A percentile compares a stretch with the other conserved stretches of the same genome.
phyloP scores from a whole-genome alignment of 805 yeast species.

The Cyberlindnera xylosilytica region DNA sequence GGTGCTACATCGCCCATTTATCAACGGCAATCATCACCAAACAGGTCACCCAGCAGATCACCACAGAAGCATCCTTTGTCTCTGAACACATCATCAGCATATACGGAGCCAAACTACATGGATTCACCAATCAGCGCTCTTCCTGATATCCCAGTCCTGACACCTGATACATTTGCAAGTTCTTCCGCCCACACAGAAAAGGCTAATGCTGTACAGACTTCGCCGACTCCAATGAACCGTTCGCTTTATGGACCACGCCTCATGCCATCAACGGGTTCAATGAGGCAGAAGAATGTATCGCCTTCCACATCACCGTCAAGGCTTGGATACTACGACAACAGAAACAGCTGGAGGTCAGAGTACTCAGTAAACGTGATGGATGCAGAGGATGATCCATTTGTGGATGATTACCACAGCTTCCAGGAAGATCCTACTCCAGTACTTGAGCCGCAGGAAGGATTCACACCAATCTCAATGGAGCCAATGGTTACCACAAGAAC shows the following conservation, averaged over 20 bases:
- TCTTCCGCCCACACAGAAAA: conserved; percentile 2
- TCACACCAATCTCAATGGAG: conserved; percentile 3
- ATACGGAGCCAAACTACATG: conserved; percentile 9
- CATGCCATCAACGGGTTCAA: conserved; percentile 13
- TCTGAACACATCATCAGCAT: conserved; percentile 5
- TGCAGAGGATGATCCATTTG: conserved; percentile 6
- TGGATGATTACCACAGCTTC: conserved; percentile 6
- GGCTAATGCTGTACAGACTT: conserved; percentile 4
- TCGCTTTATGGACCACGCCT: conserved; percentile 25
- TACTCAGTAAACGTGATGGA: conserved; percentile 20
- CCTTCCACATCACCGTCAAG: conserved; percentile 27
- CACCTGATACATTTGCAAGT: conserved; percentile 13
- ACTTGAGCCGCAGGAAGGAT: not conserved
- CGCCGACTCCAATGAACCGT: conserved; percentile 21
- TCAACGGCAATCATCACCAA: conserved; percentile 10
- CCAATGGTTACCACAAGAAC: not conserved
- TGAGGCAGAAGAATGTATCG: conserved; percentile 7
- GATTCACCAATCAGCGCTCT: conserved; percentile 20
- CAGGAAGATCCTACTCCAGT: not conserved
- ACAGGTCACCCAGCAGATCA: conserved; percentile 13
- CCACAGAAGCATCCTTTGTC: conserved; percentile 10
- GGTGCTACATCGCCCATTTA: conserved; percentile 8
- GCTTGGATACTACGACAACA: conserved; percentile 24
- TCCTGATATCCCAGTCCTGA: conserved; percentile 24
- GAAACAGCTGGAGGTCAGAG: conserved; percentile 29